Evolutionary conservation across 2,329 filamentous ascomycete species (phyloP), one percentile per base, ranked within the genome.

Genomic region (Pleomassaria siparia): DNA sequence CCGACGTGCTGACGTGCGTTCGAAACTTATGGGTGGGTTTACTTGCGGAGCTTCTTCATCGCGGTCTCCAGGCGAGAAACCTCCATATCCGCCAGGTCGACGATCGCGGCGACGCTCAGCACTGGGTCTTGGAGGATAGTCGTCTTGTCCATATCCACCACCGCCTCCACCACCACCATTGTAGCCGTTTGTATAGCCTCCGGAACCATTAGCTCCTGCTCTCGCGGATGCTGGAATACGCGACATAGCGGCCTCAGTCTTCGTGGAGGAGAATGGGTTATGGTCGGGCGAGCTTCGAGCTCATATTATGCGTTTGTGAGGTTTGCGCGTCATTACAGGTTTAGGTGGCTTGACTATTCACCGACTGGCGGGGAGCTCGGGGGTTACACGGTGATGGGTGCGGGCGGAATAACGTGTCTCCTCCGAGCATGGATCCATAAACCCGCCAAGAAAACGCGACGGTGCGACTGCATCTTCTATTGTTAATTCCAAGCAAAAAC

Each of bases 1-100:
- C 44, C 73, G 61, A 11, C 69, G 64, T 36, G 70, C 72, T 33
- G 64, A 65, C 42, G 65, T 66, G 47, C 76, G 67, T 43, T 77
- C 75, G 26, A 77, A 59, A 46, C 73, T 72, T 25, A 68, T 65
- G 4, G 70, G 69, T 22, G 69, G 61, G 21, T 56, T 58, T 3
- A 70, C 66, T 16, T 58, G 59, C 3, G 64, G 56, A 24, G 54
- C 53, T n/a, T 67, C 64, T 15, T 66, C 64, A 10, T 47, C 50
- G 21, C 51, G 54, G 16, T 58, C 51, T 24, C 16, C 40, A 13
- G 40, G 28, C 22, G 50, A 30, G 30, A 44, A 36, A n/a, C 32
- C 46, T 10, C 48, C 48, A 36, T 47, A 47, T 11, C 44, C 48
- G 10, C 48, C 48, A 24, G 48, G 48, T 20, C 37, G 44, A 15